Conservation (phyloP, 2,329 filamentous ascomycete genomes). For the Exophiala sp. region DNA sequence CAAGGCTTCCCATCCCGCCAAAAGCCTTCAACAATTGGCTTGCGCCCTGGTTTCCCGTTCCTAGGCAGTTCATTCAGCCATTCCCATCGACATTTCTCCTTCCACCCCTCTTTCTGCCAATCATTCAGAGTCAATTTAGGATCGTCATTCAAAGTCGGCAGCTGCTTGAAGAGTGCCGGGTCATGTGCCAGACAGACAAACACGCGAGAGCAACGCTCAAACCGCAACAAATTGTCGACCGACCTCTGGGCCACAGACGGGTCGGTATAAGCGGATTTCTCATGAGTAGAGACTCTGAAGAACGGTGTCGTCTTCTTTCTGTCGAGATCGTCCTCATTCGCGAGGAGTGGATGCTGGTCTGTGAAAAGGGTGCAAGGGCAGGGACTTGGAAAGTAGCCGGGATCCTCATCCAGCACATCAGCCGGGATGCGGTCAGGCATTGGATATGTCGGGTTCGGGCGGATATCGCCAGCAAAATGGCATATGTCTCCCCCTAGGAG, state of each 20-base stretch:
- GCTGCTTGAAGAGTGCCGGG: slow-evolving; percentile 26
- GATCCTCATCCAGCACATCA: slow-evolving; percentile 7
- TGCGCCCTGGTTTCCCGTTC: slow-evolving; percentile 9
- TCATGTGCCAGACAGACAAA: slow-evolving; percentile 32
- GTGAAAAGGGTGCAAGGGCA: slow-evolving; percentile 30
- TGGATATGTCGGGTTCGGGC: slow-evolving; percentile 10
- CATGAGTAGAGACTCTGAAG: slow-evolving; percentile 23
- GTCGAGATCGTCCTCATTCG: slow-evolving; percentile 4
- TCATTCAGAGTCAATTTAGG: slow-evolving; percentile 15
- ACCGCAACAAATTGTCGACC: slow-evolving; percentile 28
- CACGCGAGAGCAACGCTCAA: slow-evolving; percentile 29
- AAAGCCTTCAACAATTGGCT: slow-evolving; percentile 12
- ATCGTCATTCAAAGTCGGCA: slow-evolving; percentile 28
- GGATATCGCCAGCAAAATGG: slow-evolving; percentile 36
- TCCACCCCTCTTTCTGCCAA: slow-evolving; percentile 31
- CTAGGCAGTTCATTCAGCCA: slow-evolving; percentile 19
- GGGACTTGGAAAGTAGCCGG: slow-evolving; percentile 10
- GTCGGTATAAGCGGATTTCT: slow-evolving; percentile 21
- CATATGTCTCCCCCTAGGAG: slow-evolving; percentile 48
- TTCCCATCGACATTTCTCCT: slow-evolving; percentile 17
- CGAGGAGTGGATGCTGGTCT: slow-evolving; percentile 22
- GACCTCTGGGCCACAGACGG: slow-evolving; percentile 26
- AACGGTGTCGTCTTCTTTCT: slow-evolving; percentile 26
- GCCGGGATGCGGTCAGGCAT: slow-evolving; percentile 8
- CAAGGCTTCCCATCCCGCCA: slow-evolving; percentile 18